Base-by-base conservation (phyloP, 208 protist genomes). In the Crithidia mellificae region DNA sequence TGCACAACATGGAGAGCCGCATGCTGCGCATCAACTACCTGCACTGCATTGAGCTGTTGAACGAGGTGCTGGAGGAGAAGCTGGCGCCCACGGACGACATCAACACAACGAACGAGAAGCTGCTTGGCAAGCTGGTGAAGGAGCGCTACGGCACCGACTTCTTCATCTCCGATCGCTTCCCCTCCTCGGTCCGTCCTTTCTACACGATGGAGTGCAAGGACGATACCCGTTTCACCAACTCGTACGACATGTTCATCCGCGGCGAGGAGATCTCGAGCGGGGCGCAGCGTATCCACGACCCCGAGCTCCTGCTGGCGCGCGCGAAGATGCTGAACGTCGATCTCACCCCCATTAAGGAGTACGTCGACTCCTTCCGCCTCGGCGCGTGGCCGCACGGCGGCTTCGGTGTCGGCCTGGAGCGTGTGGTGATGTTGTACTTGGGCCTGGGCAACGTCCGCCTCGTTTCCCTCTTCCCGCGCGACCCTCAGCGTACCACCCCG, bases 241-340 rank as follows among this genome's bases (percentile, higher is more conserved):
- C 94, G 41, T 99, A 99, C 86, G 99, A 99, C 83, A 90, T 99
- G 81, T 99, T 99, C 80, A 96, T 99, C 61, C 93, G 99, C 51
- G 99, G 99, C 34, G 97, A 99, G 85, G 99, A 99, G 86, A 99
- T 99, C 74, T 94, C 91, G 22, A 99, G 98, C 27, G 99, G 99
- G 25, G 98, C 99, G 34, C 99, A 99, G 94, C 97, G 99, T 89
- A 98, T 99, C 53, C 98, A 99, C 84, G 98, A 99, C 68, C 71
- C 97, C 0, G 88, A 85, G 24, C 52, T 99, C 38, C 92, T 99
- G 0, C 66, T 91, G 34, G 62, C 88, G 53, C 78, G 82, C 25
- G 95, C 95, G 44, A 81, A 86, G 69, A 73, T 78, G 22, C 80
- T 96, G 34, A 78, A 85, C 56, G 87, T 98, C 22, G 92, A 96